These are phyloP conservation scores for Solanum bukasovii DNA, from an alignment of 257 asterid species.

Conservation along the genomic window DNA sequence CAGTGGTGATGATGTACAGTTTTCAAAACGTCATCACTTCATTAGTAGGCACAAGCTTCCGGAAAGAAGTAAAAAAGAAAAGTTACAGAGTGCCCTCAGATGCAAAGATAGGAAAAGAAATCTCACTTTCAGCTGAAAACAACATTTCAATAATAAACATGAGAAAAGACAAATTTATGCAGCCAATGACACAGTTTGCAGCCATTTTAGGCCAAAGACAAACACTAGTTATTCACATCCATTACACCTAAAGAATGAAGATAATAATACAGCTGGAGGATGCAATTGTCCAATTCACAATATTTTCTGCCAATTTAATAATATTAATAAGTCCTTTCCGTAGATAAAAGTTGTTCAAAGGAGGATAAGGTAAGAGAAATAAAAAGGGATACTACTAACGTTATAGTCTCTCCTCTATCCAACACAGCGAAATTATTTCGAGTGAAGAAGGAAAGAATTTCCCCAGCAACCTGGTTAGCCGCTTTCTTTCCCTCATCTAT, in stretches of 20 bases:
- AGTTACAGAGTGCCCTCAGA: background rate
- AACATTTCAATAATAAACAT: background rate
- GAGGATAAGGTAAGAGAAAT: background rate
- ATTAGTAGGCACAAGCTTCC: background rate
- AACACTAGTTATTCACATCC: background rate
- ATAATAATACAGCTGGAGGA: background rate
- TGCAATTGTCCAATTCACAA: background rate
- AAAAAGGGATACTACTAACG: conserved; percentile 37
- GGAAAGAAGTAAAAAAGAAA: background rate
- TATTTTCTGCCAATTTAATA: too few species aligned
- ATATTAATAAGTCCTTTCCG: too few species aligned
- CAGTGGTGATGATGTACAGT: background rate
- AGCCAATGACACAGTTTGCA: background rate
- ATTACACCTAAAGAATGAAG: background rate
- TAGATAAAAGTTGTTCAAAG: background rate
- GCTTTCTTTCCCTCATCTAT: conserved; percentile 43
- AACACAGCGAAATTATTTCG: conserved; percentile 70
- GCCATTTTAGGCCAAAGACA: background rate
- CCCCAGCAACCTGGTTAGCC: conserved; percentile 79
- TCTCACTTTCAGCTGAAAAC: background rate
- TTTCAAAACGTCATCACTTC: background rate
- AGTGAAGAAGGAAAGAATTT: conserved; percentile 79
- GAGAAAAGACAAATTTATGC: background rate
- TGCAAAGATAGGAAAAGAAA: background rate
- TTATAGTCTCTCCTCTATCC: conserved; percentile 80